phyloP scores from a whole-genome alignment of 768 basidiomycete genomes.

The Suillus brevipes region DNA sequence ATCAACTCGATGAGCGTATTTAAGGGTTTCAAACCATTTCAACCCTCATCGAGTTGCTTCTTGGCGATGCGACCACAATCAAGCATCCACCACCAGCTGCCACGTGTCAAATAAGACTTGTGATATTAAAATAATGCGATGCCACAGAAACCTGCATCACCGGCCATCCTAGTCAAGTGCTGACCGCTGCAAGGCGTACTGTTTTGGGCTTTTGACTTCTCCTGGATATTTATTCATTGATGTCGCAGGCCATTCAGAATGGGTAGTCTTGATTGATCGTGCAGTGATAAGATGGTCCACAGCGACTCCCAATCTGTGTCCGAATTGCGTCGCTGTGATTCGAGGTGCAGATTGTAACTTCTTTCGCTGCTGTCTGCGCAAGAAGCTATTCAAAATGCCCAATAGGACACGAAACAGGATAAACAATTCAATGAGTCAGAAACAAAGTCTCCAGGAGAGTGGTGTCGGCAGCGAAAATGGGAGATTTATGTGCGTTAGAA shows the following conservation, averaged over 20 bases:
- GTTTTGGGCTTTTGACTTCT: background rate
- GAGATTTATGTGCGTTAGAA: constrained; percentile 39
- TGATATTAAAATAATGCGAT: background rate
- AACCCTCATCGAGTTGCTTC: too few species aligned
- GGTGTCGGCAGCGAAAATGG: constrained; percentile 44
- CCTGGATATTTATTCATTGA: background rate
- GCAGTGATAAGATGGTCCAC: background rate
- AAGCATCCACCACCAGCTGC: background rate
- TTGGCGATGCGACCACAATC: background rate
- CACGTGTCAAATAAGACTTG: background rate
- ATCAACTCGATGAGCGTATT: background rate
- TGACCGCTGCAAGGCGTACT: background rate
- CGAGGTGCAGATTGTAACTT: constrained; percentile 52
- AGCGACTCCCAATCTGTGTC: constrained; percentile 63
- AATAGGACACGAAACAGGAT: constrained; percentile 26
- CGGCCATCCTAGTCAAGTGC: background rate
- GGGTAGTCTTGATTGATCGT: background rate
- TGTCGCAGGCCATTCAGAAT: constrained; percentile 20
- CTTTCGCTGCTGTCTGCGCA: constrained; percentile 61
- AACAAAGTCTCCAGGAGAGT: constrained; percentile 23
- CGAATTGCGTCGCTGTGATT: constrained; percentile 59
- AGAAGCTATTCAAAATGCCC: constrained; percentile 27
- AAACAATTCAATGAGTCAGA: constrained; percentile 27
- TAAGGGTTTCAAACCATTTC: too few species aligned
- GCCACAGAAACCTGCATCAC: background rate